These are phyloP conservation scores for Hermanozyma aechmeae DNA, from an alignment of 805 yeast genomes.

Conservation along the genomic window DNA sequence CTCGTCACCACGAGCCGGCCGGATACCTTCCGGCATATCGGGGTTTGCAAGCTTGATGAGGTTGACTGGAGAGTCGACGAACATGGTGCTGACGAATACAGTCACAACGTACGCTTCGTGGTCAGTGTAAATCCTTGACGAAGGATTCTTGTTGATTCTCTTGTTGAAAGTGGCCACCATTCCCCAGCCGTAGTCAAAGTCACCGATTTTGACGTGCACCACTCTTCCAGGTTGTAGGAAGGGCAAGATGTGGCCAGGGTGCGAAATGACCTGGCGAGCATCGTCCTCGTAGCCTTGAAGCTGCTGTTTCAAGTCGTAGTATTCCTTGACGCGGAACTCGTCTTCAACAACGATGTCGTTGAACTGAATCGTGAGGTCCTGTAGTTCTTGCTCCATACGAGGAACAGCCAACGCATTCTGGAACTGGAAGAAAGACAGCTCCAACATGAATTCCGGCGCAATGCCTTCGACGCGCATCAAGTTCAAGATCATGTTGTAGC, in stretches of 20 bases:
- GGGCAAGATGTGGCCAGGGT: conserved; percentile 78
- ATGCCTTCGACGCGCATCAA: conserved; percentile 96
- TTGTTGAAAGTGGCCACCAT: conserved; percentile 71
- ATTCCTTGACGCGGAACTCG: conserved; percentile 65
- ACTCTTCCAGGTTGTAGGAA: conserved; percentile 88
- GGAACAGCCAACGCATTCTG: conserved; percentile 93
- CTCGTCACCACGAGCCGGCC: conserved; percentile 74
- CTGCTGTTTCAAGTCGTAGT: conserved; percentile 72
- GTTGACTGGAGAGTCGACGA: conserved; percentile 75
- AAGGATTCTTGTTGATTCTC: conserved; percentile 54
- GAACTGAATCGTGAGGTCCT: conserved; percentile 41
- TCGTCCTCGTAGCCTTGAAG: conserved; percentile 64
- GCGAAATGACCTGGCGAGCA: conserved; percentile 73
- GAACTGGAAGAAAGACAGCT: conserved; percentile 88
- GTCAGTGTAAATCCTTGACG: conserved; percentile 53
- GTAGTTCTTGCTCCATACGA: conserved; percentile 56
- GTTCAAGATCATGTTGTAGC: conserved; percentile 94
- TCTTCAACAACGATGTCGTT: conserved; percentile 45
- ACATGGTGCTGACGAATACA: conserved; percentile 72
- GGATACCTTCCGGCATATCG: conserved; percentile 75
- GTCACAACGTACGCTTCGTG: conserved; percentile 86
- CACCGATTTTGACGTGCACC: conserved; percentile 53
- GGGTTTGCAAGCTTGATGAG: conserved; percentile 73
- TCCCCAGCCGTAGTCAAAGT: conserved; percentile 91
- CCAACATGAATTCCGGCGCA: conserved; percentile 95